These are phyloP conservation scores for Beauveria caledonica DNA, from an alignment of 2,329 filamentous ascomycete species.

Conservation along the genomic window DNA sequence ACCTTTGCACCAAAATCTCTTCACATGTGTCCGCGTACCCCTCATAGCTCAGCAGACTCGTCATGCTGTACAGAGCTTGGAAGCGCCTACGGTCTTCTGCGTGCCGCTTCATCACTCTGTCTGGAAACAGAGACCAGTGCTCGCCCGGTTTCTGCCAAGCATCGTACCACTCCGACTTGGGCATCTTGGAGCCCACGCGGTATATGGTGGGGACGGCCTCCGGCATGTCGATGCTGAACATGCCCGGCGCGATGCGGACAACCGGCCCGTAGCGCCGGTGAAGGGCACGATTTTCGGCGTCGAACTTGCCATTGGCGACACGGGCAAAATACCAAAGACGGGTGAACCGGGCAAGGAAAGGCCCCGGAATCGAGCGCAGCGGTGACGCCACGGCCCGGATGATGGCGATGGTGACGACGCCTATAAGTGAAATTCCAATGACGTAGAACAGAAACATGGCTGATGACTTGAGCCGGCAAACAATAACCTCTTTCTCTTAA, in stretches of 20 bases:
- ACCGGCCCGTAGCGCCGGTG: conserved; percentile 32
- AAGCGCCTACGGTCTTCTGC: conserved; percentile 30
- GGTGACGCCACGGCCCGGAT: conserved; percentile 19
- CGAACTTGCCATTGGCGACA: conserved; percentile 29
- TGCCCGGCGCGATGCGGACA: conserved; percentile 31
- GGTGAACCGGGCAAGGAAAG: conserved; percentile 34
- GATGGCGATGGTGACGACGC: background rate
- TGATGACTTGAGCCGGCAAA: background rate
- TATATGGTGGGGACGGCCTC: conserved; percentile 32
- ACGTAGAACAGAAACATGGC: background rate
- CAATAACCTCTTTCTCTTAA: no score
- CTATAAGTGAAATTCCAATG: background rate
- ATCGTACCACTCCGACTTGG: conserved; percentile 21
- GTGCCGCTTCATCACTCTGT: conserved; percentile 28
- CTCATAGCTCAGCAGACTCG: conserved; percentile 39
- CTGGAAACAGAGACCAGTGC: conserved; percentile 23
- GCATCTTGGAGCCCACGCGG: conserved; percentile 25
- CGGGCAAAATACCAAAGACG: conserved; percentile 34
- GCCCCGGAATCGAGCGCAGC: conserved; percentile 34
- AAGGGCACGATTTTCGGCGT: conserved; percentile 30
- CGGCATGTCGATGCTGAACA: conserved; percentile 32
- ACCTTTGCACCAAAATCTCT: conserved; percentile 28
- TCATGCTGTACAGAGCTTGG: conserved; percentile 39
- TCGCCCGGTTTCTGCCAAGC: conserved; percentile 18
- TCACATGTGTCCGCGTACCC: conserved; percentile 39